Evolutionary conservation across 116 monocot genomes (phyloP).

Genomic region (Papilionanthe hybrid): DNA sequence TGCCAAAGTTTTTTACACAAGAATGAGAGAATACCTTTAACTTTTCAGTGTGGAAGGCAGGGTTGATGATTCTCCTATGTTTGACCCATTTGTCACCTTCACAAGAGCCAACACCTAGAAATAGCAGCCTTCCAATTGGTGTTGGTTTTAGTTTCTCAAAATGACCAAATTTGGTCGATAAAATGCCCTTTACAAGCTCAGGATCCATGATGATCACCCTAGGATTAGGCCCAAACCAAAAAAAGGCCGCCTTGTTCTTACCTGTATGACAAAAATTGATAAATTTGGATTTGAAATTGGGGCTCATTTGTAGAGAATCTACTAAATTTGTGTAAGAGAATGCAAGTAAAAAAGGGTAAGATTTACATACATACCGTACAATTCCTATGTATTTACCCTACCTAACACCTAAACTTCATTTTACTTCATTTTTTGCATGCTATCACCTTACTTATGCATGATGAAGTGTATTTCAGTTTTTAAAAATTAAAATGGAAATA

Average conservation of each 20-base stretch:
- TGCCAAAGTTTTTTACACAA: no score
- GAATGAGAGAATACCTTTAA: conserved; percentile 25
- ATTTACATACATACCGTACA: no score
- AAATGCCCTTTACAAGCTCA: conserved; percentile 33
- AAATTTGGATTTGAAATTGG: no score
- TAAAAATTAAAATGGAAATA: no score
- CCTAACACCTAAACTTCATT: no score
- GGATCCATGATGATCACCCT: conserved; percentile 43
- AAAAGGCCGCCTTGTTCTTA: conserved; percentile 19
- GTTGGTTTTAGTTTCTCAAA: conserved; percentile 16
- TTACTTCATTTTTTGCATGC: no score
- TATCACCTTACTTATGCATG: no score
- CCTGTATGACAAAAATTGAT: not conserved
- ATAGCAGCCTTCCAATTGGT: conserved; percentile 1
- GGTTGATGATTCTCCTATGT: conserved; percentile 40
- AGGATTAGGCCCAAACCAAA: conserved; percentile 44
- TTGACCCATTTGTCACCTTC: conserved; percentile 45
- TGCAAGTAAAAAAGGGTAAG: no score
- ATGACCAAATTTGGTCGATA: conserved; percentile 47
- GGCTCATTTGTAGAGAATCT: no score
- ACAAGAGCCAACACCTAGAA: conserved; percentile 14
- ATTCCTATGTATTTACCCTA: no score
- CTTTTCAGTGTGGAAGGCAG: conserved; percentile 47
- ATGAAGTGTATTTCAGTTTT: no score
- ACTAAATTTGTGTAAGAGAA: no score